A percentile compares a stretch with the other conserved stretches of the same genome.
These are phyloP conservation scores for Aspergillus nomiae DNA, from an alignment of 2,329 filamentous ascomycete species.

Conservation along the genomic window DNA sequence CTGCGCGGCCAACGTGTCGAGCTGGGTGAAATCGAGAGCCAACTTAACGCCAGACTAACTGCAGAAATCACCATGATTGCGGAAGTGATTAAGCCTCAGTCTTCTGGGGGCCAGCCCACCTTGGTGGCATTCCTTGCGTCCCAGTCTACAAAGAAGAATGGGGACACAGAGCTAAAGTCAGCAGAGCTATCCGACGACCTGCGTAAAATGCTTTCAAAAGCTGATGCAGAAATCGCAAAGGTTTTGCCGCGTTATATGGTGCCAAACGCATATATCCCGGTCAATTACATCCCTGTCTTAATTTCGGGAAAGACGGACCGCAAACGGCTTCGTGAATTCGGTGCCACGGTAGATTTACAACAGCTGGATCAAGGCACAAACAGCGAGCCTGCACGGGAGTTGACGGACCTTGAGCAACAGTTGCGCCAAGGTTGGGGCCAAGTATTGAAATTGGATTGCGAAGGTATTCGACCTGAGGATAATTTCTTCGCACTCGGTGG, in stretches of 20 bases:
- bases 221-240: conserved; percentile 27
- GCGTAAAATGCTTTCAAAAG: conserved; percentile 18
- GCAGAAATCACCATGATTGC: conserved; percentile 44
- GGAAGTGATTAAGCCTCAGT: conserved; percentile 49
- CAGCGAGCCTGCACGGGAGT: conserved; percentile 20
- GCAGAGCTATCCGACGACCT: conserved; percentile 21
- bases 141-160: conserved; percentile 24
- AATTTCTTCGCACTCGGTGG: conserved; percentile 43
- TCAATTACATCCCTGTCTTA: conserved; percentile 45
- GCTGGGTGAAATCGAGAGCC: conserved; percentile 44
- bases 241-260: conserved; percentile 37
- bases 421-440: conserved; percentile 39
- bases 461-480: conserved; percentile 38
- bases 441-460: conserved; percentile 30
- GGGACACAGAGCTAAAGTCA: conserved; percentile 18
- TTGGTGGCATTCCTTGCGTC: conserved; percentile 35
- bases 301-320: conserved; percentile 50
- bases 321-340: conserved; percentile 40
- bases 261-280: conserved; percentile 46
- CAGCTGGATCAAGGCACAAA: conserved; percentile 27
- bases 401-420: conserved; percentile 35
- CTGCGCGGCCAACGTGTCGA: conserved; percentile 47
- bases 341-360: conserved; percentile 35
- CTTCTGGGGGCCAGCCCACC: conserved; percentile 29
- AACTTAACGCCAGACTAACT: conserved; percentile 32